phyloP scores from a whole-genome alignment of 106 monocot genomes.

The Posidonia australis region DNA sequence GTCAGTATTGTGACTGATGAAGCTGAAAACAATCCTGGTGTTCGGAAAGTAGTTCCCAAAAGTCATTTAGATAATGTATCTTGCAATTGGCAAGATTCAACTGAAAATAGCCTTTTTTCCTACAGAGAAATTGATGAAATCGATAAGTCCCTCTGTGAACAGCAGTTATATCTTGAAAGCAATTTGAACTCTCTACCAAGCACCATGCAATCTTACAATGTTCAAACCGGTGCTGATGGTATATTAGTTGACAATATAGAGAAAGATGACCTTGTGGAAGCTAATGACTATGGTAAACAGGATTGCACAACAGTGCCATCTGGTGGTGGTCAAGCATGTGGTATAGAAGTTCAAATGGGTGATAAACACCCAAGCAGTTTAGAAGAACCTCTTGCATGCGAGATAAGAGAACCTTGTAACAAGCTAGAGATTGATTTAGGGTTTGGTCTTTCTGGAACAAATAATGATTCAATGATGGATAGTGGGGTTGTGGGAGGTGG shows the following conservation, averaged over 20 bases:
- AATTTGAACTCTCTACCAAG: slow-evolving; percentile 12
- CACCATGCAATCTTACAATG: slow-evolving; percentile 13
- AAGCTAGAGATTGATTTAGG: slow-evolving; percentile 31
- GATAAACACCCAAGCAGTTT: neutral
- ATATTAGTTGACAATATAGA: slow-evolving; percentile 11
- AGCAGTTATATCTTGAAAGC: slow-evolving; percentile 15
- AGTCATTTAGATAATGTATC: neutral
- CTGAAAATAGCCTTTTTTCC: slow-evolving; percentile 8
- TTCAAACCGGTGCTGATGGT: slow-evolving; percentile 8
- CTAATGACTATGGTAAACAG: slow-evolving; percentile 13
- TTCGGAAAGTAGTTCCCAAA: neutral
- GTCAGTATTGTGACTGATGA: neutral
- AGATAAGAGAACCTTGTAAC: slow-evolving; percentile 17
- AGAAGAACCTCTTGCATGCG: slow-evolving; percentile 24
- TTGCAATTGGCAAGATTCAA: neutral
- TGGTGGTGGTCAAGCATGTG: slow-evolving; percentile 9
- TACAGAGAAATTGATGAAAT: slow-evolving; percentile 8
- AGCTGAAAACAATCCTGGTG: neutral
- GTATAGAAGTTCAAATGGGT: slow-evolving; percentile 19
- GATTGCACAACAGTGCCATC: slow-evolving; percentile 15
- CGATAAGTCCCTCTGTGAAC: slow-evolving; percentile 17
- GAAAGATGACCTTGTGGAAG: slow-evolving; percentile 11
- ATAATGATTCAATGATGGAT: slow-evolving; percentile 1
- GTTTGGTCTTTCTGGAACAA: slow-evolving; percentile 5
- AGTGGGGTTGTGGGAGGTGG: slow-evolving; percentile 17